These are phyloP conservation scores for Boletus rex-veris DNA, from an alignment of 768 basidiomycete genomes.

Conservation along the genomic window DNA sequence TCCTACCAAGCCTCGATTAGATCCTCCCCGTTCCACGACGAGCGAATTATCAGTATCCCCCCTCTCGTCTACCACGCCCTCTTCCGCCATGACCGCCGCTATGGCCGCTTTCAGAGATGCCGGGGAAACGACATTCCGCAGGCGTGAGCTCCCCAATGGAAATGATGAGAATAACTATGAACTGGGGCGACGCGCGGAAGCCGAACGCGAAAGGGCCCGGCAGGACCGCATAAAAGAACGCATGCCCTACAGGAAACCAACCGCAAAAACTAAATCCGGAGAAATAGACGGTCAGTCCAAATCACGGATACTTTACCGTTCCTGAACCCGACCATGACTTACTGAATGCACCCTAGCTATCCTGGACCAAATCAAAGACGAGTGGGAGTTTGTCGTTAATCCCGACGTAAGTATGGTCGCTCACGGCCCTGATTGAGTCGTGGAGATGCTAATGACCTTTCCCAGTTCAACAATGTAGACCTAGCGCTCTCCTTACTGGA, in stretches of 20 bases:
- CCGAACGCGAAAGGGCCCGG: slow-evolving; percentile 59
- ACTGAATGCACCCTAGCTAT: slow-evolving; percentile 49
- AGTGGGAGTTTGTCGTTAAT: slow-evolving; percentile 86
- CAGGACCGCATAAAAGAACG: slow-evolving; percentile 70
- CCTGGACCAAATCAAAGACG: slow-evolving; percentile 80
- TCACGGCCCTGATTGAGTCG: neutral
- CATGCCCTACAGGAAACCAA: slow-evolving; percentile 53
- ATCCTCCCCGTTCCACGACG: slow-evolving; percentile 12
- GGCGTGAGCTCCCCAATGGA: slow-evolving; percentile 51
- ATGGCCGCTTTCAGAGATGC: slow-evolving; percentile 71
- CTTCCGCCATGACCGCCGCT: slow-evolving; percentile 50
- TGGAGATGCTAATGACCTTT: slow-evolving; percentile 7
- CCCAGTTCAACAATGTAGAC: slow-evolving; percentile 90
- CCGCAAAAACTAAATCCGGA: slow-evolving; percentile 58
- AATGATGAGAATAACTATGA: slow-evolving; percentile 54
- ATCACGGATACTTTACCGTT: neutral
- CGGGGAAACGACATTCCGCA: slow-evolving; percentile 42
- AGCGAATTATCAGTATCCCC: slow-evolving; percentile 18
- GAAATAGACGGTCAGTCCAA: slow-evolving; percentile 79
- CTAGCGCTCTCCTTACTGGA: slow-evolving; percentile 88
- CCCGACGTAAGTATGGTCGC: slow-evolving; percentile 56
- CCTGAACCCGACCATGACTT: neutral
- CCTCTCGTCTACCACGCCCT: slow-evolving; percentile 35
- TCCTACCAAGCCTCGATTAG: slow-evolving; percentile 14
- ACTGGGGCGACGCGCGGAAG: slow-evolving; percentile 55